These are phyloP conservation scores for Helotiales sp. DNA, from an alignment of 2,329 filamentous ascomycete genomes.

Conservation along the genomic window DNA sequence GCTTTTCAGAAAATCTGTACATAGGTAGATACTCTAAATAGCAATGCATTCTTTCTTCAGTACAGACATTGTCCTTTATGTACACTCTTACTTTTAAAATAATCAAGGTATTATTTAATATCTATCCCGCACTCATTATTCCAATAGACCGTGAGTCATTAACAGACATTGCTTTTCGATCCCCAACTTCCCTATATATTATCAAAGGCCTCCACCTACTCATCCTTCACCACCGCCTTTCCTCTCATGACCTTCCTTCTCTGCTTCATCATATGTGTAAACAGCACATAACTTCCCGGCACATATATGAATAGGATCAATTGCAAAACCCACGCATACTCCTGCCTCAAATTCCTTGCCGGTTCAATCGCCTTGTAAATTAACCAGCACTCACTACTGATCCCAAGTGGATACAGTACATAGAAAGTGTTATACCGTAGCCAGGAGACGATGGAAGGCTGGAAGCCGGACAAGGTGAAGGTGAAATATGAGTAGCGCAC, in stretches of 20 bases:
- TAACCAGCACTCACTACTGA: slow-evolving; percentile 81
- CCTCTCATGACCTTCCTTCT: slow-evolving; percentile 74
- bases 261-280: slow-evolving; percentile 94
- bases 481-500: slow-evolving; percentile 93
- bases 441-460: slow-evolving; percentile 72
- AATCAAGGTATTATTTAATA: no score
- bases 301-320: slow-evolving; percentile 73
- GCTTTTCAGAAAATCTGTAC: no score
- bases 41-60: no score
- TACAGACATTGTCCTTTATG: no score
- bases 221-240: slow-evolving; percentile 46
- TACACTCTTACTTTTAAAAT: no score
- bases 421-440: slow-evolving; percentile 92
- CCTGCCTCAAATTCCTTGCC: slow-evolving; percentile 49
- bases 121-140: no score
- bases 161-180: not conserved
- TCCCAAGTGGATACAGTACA: slow-evolving; percentile 88
- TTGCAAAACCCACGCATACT: slow-evolving; percentile 60
- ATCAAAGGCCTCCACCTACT: slow-evolving; percentile 3
- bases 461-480: slow-evolving; percentile 62
- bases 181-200: not conserved
- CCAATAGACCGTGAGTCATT: not conserved
- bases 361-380: slow-evolving; percentile 70
- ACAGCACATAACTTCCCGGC: slow-evolving; percentile 80
- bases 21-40: no score